Percentiles rank a stretch among this genome's conserved stretches.
Conservation (phyloP, 2,329 filamentous ascomycete genomes). For the Rhinocladiella mackenziei region DNA sequence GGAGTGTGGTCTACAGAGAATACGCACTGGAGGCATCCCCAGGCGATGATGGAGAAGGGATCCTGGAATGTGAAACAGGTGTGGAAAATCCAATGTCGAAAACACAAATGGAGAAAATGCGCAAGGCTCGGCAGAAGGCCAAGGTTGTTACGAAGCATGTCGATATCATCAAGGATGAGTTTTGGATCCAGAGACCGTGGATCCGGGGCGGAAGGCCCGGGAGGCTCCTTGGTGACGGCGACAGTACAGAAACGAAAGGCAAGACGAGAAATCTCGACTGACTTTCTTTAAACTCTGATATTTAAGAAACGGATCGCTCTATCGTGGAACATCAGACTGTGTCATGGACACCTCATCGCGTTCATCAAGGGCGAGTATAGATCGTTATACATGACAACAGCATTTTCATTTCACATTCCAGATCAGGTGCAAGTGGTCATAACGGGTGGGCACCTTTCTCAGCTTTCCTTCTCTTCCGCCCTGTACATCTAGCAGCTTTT, state of each 20-base stretch:
- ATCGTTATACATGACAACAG: too few relatives aligned
- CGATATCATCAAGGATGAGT: slow-evolving; percentile 92
- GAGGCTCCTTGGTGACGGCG: background rate
- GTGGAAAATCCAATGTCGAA: slow-evolving; percentile 46
- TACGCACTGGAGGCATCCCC: slow-evolving; percentile 58
- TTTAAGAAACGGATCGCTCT: too few relatives aligned
- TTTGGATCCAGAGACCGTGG: slow-evolving; percentile 87
- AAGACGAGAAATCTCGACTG: too few relatives aligned
- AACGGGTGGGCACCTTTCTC: slow-evolving; percentile 11
- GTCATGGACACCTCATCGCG: too few relatives aligned
- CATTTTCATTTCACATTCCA: background rate
- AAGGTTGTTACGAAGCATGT: slow-evolving; percentile 76
- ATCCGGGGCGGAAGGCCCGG: slow-evolving; percentile 39
- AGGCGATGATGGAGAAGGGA: slow-evolving; percentile 44
- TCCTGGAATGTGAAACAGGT: slow-evolving; percentile 37
- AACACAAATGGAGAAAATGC: slow-evolving; percentile 77
- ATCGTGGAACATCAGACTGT: too few relatives aligned
- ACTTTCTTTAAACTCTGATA: too few relatives aligned
- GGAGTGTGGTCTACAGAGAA: slow-evolving; percentile 84
- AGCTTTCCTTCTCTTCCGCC: slow-evolving; percentile 22
- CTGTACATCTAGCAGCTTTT: slow-evolving; percentile 20
- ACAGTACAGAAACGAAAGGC: background rate
- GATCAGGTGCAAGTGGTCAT: background rate
- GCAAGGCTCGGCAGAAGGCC: slow-evolving; percentile 75
- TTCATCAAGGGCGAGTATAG: too few relatives aligned